A percentile compares a stretch with the other conserved stretches of the same genome.
phyloP scores from a whole-genome alignment of 1,139 yeast genomes.

The Pichiaceae sp. region DNA sequence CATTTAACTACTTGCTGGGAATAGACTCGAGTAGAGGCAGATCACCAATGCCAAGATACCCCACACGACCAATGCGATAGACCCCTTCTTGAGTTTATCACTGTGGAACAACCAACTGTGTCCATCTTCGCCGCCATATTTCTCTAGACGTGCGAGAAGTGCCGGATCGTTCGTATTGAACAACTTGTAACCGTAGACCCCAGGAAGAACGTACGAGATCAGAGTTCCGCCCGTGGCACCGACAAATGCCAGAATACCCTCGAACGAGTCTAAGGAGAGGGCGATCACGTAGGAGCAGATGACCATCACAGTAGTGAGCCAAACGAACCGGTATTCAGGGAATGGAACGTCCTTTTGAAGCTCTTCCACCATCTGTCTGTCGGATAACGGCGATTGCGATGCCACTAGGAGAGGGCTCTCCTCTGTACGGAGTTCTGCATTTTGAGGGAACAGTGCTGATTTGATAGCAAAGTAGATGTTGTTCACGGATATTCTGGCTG shows the following conservation, averaged over 20 bases:
- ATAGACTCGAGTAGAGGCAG: slow-evolving; percentile 27
- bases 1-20: slow-evolving; percentile 1
- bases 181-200: slow-evolving; percentile 45
- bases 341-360: slow-evolving; percentile 36
- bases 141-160: slow-evolving; percentile 8
- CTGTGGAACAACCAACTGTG: slow-evolving; percentile 17
- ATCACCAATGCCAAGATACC: slow-evolving; percentile 47
- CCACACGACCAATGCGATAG: slow-evolving; percentile 44
- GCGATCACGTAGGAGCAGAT: slow-evolving; percentile 38
- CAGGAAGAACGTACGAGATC: slow-evolving; percentile 52
- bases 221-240: slow-evolving; percentile 60
- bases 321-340: slow-evolving; percentile 36
- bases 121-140: slow-evolving; percentile 15
- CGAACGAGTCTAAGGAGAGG: slow-evolving; percentile 40
- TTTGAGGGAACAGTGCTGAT: slow-evolving; percentile 5
- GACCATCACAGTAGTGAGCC: slow-evolving; percentile 39
- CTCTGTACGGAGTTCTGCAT: slow-evolving; percentile 1
- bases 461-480: slow-evolving; percentile 56
- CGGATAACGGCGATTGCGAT: not conserved
- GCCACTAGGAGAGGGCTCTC: slow-evolving; percentile 6
- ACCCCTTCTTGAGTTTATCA: slow-evolving; percentile 26
- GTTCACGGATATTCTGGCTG: slow-evolving; percentile 78
- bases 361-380: slow-evolving; percentile 1
- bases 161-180: slow-evolving; percentile 26
- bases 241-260: slow-evolving; percentile 46